Evolutionary conservation across 805 yeast genomes (phyloP), one percentile per base, ranked within the genome.

Genomic region (Starmerella sirachaensis): DNA sequence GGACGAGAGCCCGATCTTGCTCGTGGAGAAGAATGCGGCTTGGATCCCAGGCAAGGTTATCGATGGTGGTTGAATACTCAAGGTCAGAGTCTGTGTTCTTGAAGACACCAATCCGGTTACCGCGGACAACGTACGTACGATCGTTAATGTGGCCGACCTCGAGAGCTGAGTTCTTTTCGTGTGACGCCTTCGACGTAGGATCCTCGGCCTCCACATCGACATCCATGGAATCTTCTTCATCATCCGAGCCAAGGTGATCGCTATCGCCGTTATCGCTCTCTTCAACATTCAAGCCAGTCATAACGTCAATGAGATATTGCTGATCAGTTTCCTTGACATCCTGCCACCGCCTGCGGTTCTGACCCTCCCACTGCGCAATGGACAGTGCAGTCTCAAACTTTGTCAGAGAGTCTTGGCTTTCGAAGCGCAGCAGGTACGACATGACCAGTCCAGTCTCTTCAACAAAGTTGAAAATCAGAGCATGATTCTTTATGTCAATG

Each of bases 61-160:
- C 70, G 41, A 85, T 79, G 0, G 93, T 72, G 4, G 93, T 74
- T 16, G 70, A 61, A 51, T 70, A 83, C 40, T 74, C 70, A 33
- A 84, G 58, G 20, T 56, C 54, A 7, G 37, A 32, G 12, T 63
- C 67, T 24, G 67, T 69, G 14, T 75, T 69, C 50, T 68, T 77
- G 60, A 84, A 83, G 5, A 85, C 85, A 23, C 94, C 94, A 39
- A 85, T 63, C 46, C 72, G 73, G 55, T 81, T 63, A 12, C 85
- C 94, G 48, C 93, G 72, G 0, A 79, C 76, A 21, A 85, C 86
- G 55, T 70, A 85, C 1, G 93, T 70, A 24, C 91, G 66, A 50
- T 81, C 77, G 48, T 76, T 76, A 38, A 68, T 69, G 43, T 61
- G 70, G 1, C 93, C 86, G 7, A 83, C 76, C 1, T 80, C 76